Evolutionary conservation across 179 eudicot species (phyloP).

Genomic region (Silene vulgaris): DNA sequence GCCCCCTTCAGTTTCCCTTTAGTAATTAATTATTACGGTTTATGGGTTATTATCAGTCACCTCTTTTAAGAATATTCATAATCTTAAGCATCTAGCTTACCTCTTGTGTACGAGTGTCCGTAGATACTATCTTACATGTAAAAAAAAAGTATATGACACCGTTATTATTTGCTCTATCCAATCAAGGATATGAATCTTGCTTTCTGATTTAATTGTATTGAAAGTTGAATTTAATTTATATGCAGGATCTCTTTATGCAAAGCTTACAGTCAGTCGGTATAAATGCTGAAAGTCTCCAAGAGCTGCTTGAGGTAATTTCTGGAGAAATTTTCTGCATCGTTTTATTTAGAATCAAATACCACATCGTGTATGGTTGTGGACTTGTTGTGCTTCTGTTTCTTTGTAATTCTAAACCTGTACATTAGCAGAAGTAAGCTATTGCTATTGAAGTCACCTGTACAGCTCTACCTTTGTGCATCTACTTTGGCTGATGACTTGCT

Average conservation of each 20-base stretch:
- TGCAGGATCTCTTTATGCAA: constrained; percentile 86
- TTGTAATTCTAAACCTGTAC: background rate
- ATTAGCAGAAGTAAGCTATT: background rate
- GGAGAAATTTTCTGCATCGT: background rate
- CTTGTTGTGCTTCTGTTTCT: constrained; percentile 4
- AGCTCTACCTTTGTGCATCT: background rate
- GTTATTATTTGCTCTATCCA: background rate
- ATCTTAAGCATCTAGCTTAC: background rate
- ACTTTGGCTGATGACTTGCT: constrained; percentile 6
- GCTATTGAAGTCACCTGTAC: background rate
- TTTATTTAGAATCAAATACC: background rate
- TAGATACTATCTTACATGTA: background rate
- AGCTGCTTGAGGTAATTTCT: constrained; percentile 70
- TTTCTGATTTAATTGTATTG: background rate
- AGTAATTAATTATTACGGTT: background rate
- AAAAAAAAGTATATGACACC: background rate
- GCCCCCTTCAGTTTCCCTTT: background rate
- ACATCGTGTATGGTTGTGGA: background rate
- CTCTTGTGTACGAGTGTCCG: background rate
- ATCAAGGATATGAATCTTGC: background rate
- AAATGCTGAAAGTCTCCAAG: constrained; percentile 66
- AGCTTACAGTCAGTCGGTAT: constrained; percentile 81
- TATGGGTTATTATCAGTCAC: background rate
- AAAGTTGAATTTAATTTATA: constrained; percentile 4
- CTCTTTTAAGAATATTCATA: background rate